phyloP scores from a whole-genome alignment of 805 yeast species.

The Zygoascus tannicola region DNA sequence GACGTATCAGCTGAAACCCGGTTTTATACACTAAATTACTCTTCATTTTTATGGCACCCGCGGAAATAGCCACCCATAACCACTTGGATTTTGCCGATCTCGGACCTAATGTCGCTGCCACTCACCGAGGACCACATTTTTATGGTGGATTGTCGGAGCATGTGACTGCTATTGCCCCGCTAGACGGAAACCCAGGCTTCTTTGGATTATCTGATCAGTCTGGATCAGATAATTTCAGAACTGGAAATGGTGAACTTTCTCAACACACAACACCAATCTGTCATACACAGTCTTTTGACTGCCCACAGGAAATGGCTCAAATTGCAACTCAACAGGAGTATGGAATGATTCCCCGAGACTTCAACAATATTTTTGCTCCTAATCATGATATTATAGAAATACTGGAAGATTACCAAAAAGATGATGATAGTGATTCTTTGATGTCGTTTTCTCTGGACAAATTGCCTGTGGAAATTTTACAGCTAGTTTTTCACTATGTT shows the following conservation, averaged over 20 bases:
- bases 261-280: no score
- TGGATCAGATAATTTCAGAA: background rate
- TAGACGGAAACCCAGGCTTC: no score
- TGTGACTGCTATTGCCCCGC: no score
- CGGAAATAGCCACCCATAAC: background rate
- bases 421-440: no score
- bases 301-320: background rate
- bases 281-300: no score
- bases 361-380: no score
- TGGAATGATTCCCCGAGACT: background rate
- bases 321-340: background rate
- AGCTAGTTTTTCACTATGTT: slow-evolving; percentile 20
- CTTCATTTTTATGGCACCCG: background rate
- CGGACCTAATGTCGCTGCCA: background rate
- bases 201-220: background rate
- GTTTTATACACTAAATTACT: background rate
- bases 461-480: slow-evolving; percentile 22
- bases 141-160: no score
- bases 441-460: slow-evolving; percentile 5
- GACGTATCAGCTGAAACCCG: no score
- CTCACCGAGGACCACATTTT: no score
- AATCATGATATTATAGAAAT: no score
- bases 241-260: background rate
- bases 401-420: no score
- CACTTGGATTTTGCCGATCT: background rate